Evolutionary conservation across 257 asterid species (phyloP).

Genomic region (Rhazya stricta): DNA sequence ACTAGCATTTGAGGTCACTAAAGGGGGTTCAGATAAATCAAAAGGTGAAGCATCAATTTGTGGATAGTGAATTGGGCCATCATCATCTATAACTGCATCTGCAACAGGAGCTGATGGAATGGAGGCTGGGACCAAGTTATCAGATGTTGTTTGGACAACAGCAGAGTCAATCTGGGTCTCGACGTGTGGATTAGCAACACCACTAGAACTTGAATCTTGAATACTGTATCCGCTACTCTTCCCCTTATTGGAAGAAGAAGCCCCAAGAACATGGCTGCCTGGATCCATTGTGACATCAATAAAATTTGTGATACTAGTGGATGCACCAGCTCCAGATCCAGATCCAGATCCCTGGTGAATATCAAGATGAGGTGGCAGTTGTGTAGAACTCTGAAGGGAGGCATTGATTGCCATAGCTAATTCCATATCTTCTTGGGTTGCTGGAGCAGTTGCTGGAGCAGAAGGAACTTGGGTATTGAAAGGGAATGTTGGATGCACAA

Average conservation of each 20-base stretch:
- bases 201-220: constrained; percentile 30
- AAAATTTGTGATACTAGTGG: constrained; percentile 31
- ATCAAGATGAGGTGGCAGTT: constrained; percentile 27
- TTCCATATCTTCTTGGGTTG: constrained; percentile 49
- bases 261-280: constrained; percentile 22
- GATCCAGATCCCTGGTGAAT: constrained; percentile 30
- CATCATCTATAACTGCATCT: constrained; percentile 29
- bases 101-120: constrained; percentile 60
- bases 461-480: constrained; percentile 37
- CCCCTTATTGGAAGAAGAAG: constrained; percentile 29
- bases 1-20: constrained; percentile 14
- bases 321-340: constrained; percentile 35
- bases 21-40: constrained; percentile 31
- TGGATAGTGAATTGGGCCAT: constrained; percentile 74
- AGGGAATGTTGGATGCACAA: constrained; percentile 46
- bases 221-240: constrained; percentile 26
- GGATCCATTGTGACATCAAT: constrained; percentile 19
- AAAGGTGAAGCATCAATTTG: constrained; percentile 47
- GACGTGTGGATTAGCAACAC: constrained; percentile 24
- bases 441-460: constrained; percentile 53
- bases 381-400: constrained; percentile 51
- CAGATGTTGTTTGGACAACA: constrained; percentile 23
- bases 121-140: constrained; percentile 27
- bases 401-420: constrained; percentile 61
- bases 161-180: constrained; percentile 20